These are phyloP conservation scores for Ramularia collo-cygni DNA, from an alignment of 2,329 filamentous ascomycete genomes.

Conservation along the genomic window DNA sequence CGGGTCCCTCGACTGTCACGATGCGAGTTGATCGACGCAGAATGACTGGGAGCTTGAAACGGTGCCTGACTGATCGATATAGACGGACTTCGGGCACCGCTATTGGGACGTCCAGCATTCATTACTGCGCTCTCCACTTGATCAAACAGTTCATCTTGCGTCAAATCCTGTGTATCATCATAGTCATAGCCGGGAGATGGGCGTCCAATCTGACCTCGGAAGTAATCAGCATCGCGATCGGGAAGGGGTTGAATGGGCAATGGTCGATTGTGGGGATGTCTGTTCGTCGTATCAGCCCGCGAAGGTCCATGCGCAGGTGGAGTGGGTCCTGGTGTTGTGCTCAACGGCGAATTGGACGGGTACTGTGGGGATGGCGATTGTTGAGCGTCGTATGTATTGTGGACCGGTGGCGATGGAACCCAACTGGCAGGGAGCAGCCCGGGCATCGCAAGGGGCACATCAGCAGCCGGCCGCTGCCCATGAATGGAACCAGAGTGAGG, in stretches of 20 bases:
- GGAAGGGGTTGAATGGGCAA: conserved; percentile 49
- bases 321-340: conserved; percentile 47
- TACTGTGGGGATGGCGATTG: conserved; percentile 26
- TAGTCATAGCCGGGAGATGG: background rate
- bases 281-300: conserved; percentile 43
- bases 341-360: conserved; percentile 23
- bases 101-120: conserved; percentile 25
- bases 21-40: conserved; percentile 23
- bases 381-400: conserved; percentile 14
- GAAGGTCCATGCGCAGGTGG: conserved; percentile 38
- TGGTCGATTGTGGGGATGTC: conserved; percentile 52
- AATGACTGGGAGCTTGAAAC: conserved; percentile 19
- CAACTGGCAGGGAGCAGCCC: conserved; percentile 14
- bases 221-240: conserved; percentile 35
- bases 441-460: conserved; percentile 9
- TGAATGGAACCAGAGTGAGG: conserved; percentile 17
- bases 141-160: conserved; percentile 51
- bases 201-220: conserved; percentile 15
- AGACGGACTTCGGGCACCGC: conserved; percentile 26
- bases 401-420: conserved; percentile 25
- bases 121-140: conserved; percentile 50
- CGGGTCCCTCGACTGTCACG: conserved; percentile 15
- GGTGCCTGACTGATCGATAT: conserved; percentile 33
- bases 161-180: conserved; percentile 19
- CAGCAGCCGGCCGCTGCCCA: conserved; percentile 6